phyloP scores from a whole-genome alignment of 352 stramenopile genomes.

The Phytophthora pinifolia region DNA sequence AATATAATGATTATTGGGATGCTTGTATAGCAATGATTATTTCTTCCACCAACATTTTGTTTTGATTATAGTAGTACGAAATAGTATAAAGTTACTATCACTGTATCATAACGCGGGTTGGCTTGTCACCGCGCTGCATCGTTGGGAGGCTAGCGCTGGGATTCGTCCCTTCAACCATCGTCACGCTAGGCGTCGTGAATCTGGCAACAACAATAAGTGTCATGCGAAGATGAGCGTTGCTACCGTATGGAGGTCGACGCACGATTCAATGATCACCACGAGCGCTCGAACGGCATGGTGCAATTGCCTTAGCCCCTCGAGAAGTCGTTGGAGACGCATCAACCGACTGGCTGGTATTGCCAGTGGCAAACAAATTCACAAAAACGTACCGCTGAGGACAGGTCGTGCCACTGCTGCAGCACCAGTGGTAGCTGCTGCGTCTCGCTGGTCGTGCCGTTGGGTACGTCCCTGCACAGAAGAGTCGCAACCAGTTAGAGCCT shows the following conservation, averaged over 20 bases:
- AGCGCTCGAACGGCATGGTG: background rate
- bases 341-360: background rate
- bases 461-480: slow-evolving; percentile 44
- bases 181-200: slow-evolving; percentile 22
- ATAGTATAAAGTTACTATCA: no score
- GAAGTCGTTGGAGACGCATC: slow-evolving; percentile 10
- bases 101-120: no score
- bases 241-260: slow-evolving; percentile 6
- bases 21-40: no score
- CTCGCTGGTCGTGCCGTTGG: slow-evolving; percentile 53
- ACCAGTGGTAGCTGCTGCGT: slow-evolving; percentile 49
- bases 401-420: slow-evolving; percentile 52
- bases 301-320: slow-evolving; percentile 3
- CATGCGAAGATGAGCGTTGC: slow-evolving; percentile 1
- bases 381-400: slow-evolving; percentile 68
- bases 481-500: background rate
- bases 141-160: no score
- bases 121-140: no score
- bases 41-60: no score
- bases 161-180: background rate
- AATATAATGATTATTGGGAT: no score
- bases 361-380: no score
- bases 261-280: background rate
- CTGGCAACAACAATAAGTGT: slow-evolving; percentile 7
- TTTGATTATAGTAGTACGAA: no score